phyloP scores from a whole-genome alignment of 2,329 filamentous ascomycete species.

The Trichoderma polysporum region DNA sequence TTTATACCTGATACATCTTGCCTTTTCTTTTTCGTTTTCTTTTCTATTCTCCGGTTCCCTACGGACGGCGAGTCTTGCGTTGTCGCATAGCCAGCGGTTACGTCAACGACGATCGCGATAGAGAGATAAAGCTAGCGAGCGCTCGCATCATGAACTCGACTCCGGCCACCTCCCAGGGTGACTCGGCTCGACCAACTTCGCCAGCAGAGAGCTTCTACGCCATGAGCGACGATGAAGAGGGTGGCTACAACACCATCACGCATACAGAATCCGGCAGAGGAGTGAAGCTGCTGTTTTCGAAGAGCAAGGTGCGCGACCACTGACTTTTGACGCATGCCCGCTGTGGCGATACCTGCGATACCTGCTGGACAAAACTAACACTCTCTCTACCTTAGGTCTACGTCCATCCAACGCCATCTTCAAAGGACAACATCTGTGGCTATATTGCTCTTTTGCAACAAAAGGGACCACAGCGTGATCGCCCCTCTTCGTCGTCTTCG shows the following conservation, averaged over 20 bases:
- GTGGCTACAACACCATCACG: conserved; percentile 90
- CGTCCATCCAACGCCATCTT: conserved; percentile 86
- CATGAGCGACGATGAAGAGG: conserved; percentile 93
- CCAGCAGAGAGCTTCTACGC: conserved; percentile 90
- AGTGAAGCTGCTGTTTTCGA: conserved; percentile 91
- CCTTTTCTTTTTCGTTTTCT: not conserved
- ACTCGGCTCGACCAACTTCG: conserved; percentile 48
- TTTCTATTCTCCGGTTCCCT: not conserved
- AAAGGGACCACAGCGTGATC: conserved; percentile 56
- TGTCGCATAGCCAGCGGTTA: conserved; percentile 10
- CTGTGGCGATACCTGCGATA: too few relatives aligned
- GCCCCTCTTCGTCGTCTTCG: conserved; percentile 35
- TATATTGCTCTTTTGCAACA: conserved; percentile 94
- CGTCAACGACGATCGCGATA: conserved; percentile 6
- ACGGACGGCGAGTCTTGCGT: not conserved
- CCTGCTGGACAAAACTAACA: conserved; percentile 17
- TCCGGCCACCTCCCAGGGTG: conserved; percentile 4
- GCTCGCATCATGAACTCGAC: conserved; percentile 15
- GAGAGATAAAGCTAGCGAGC: not conserved
- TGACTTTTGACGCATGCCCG: not conserved
- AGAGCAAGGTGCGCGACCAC: conserved; percentile 72
- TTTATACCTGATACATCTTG: not conserved
- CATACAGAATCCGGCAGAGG: conserved; percentile 74
- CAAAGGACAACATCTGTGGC: conserved; percentile 93
- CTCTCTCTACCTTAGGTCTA: conserved; percentile 66